phyloP scores from a whole-genome alignment of 148 eudicot species.

The Spergularia marina region DNA sequence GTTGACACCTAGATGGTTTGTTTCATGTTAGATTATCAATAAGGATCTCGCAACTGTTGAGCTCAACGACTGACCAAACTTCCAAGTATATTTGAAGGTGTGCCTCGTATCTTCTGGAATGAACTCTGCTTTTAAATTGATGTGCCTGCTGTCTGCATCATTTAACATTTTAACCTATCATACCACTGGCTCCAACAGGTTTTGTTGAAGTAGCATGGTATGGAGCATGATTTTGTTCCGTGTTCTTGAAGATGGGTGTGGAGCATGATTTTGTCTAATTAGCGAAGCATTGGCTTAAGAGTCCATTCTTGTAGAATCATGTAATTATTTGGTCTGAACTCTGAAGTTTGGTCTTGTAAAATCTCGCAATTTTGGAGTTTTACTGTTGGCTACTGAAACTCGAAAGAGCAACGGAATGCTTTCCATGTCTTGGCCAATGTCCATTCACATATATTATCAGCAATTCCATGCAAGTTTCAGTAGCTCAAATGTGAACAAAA shows the following conservation, averaged over 20 bases:
- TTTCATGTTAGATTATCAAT: constrained; percentile 52
- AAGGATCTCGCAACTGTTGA: constrained; percentile 45
- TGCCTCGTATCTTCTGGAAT: background rate
- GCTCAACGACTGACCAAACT: constrained; percentile 36
- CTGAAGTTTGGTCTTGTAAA: background rate
- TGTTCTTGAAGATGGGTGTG: background rate
- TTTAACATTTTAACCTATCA: background rate
- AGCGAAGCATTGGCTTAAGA: background rate
- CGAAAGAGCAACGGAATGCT: background rate
- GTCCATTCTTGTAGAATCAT: background rate
- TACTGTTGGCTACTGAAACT: too few species aligned
- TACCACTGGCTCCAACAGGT: background rate
- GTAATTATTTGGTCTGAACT: constrained; percentile 2
- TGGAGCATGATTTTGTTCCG: too few species aligned
- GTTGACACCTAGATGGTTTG: background rate
- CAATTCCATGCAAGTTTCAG: too few species aligned
- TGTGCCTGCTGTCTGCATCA: background rate
- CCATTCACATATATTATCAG: background rate
- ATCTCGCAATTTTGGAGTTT: background rate
- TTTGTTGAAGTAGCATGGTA: too few species aligned
- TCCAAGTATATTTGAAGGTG: constrained; percentile 15
- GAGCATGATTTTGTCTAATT: background rate
- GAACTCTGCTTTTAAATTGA: background rate
- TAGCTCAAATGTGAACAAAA: too few species aligned
- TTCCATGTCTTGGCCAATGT: background rate